Base-by-base conservation (phyloP, 2,329 filamentous ascomycete genomes). In the Aspergillus brunneoviolaceus region DNA sequence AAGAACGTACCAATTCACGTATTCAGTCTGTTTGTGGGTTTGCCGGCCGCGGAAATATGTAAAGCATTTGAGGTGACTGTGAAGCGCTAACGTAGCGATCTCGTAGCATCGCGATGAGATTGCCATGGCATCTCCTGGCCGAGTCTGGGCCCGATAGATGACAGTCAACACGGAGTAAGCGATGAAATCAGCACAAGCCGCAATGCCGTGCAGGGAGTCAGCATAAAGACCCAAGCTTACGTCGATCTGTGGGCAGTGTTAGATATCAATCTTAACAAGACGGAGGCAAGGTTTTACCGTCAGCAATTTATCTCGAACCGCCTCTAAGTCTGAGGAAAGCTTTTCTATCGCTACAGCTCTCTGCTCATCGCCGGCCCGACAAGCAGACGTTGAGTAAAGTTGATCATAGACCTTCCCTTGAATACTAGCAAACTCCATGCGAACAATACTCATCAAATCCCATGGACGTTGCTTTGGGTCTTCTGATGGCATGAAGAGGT, bases 11-110 rank as follows among this genome's bases (percentile, higher is more conserved):
- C 65, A 69, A 16, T 69, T 68, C 2, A 69, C 69, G 42, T 70
- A 70, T 68, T 70, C 69, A 2, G 64, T 65, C 53, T 70, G 65
- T 45, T 70, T 70, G 53, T 70, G 67, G 5, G 63, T 68, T 31
- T 69, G 60, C 7, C 65, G 64, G 19, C 63, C 63, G 2, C 66
- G 62, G 57, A 71, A 71, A 55, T 67, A 66, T 2, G 63, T 63
- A 50, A 71, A 70, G 55, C 65, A 68, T 51, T 67, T 65, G 2
- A 72, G 62, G 45, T 72, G 70, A n/a, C 66, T 67, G 21, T 69
- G 62, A 10, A 72, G 54, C 1, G 68, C 69, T 21, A 67, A 54
- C 11, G 62, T 66, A 9, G 69, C 69, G 1, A 68, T 63, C 31
- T 70, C 68, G 33, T 70, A 65, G 50, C 70, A 72, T 57, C 65